These are phyloP conservation scores for Saturnispora sanitii DNA, from an alignment of 805 yeast species.

Conservation along the genomic window DNA sequence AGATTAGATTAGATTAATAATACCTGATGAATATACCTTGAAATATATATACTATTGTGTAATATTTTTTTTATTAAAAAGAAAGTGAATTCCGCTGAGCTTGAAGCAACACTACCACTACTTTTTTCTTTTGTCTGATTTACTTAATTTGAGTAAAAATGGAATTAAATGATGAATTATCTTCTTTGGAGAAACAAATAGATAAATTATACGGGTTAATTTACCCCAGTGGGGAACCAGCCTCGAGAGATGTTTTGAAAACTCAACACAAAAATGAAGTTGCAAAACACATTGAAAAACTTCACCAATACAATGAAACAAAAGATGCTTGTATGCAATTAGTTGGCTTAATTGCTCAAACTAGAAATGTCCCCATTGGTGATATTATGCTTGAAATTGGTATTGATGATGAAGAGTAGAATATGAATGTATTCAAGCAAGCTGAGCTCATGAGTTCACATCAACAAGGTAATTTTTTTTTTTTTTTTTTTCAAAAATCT, in stretches of 20 bases:
- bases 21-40: no score
- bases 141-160: no score
- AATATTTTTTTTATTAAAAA: no score
- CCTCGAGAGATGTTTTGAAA: neutral
- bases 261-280: conserved; percentile 29
- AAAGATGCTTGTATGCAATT: conserved; percentile 51
- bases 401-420: conserved; percentile 18
- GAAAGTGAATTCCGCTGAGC: no score
- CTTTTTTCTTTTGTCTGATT: no score
- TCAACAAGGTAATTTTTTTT: no score
- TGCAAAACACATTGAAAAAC: conserved; percentile 39
- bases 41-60: no score
- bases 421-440: neutral
- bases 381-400: conserved; percentile 49
- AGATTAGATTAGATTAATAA: neutral
- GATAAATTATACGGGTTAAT: neutral
- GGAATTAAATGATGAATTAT: no score
- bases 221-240: neutral
- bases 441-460: no score
- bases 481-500: conserved; percentile 7
- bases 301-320: conserved; percentile 53
- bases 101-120: no score
- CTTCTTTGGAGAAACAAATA: no score
- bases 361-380: conserved; percentile 35
- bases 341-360: conserved; percentile 52